A percentile compares a stretch with the other conserved stretches of the same genome.
phyloP scores from a whole-genome alignment of 768 basidiomycete genomes.

The Termitomyces sp. region DNA sequence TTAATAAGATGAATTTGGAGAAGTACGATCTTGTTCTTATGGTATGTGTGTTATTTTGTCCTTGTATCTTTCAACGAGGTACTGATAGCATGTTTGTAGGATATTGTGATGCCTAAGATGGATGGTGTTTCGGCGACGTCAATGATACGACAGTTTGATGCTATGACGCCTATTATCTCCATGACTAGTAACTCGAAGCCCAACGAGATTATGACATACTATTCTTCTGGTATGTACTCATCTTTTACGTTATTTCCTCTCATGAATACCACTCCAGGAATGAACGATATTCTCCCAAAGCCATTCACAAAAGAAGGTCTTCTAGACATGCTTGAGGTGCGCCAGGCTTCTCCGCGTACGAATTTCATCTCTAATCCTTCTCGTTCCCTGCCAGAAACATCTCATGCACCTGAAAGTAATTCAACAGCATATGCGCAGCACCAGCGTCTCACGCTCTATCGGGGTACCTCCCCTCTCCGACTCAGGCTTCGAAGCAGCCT shows the following conservation, averaged over 20 bases:
- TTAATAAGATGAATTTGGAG: slow-evolving; percentile 93
- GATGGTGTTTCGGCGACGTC: slow-evolving; percentile 90
- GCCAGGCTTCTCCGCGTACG: neutral
- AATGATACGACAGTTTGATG: slow-evolving; percentile 91
- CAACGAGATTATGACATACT: slow-evolving; percentile 88
- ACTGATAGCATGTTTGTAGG: slow-evolving; percentile 36
- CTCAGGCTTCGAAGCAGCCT: slow-evolving; percentile 45
- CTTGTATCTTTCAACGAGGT: neutral
- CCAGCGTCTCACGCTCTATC: slow-evolving; percentile 49
- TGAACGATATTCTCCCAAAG: slow-evolving; percentile 97
- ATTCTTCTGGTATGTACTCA: slow-evolving; percentile 51
- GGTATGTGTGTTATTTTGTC: slow-evolving; percentile 43
- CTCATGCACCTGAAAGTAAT: slow-evolving; percentile 83
- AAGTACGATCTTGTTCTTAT: slow-evolving; percentile 96
- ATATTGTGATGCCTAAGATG: slow-evolving; percentile 91
- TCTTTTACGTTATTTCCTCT: neutral
- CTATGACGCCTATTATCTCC: slow-evolving; percentile 93
- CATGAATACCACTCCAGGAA: slow-evolving; percentile 41
- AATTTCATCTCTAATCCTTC: neutral
- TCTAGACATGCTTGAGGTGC: slow-evolving; percentile 86
- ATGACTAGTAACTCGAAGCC: slow-evolving; percentile 97
- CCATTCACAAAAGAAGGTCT: slow-evolving; percentile 95
- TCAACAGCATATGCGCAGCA: slow-evolving; percentile 59
- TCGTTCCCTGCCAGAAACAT: slow-evolving; percentile 55
- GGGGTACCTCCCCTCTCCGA: slow-evolving; percentile 63